A percentile compares a stretch with the other conserved stretches of the same genome.
phyloP scores from a whole-genome alignment of 345 rosid genomes.

The Syzygium aqueum region DNA sequence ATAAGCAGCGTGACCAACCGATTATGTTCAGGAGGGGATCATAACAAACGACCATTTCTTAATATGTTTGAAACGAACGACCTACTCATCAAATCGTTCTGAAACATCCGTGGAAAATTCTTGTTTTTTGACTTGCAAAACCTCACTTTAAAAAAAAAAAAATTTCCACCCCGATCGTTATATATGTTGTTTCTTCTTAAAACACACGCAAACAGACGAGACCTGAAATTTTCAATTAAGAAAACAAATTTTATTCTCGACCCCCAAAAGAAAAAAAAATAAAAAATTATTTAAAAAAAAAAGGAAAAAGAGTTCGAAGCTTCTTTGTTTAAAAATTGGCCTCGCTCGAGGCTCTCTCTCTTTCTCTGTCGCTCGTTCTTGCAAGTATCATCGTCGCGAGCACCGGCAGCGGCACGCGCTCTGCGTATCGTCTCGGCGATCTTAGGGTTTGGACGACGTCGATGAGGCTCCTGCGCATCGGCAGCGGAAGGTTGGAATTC shows the following conservation, averaged over 20 bases:
- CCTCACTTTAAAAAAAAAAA: not conserved
- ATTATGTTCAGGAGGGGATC: not conserved
- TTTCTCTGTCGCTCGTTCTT: not conserved
- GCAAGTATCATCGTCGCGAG: not conserved
- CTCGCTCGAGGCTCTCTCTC: not conserved
- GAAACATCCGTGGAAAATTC: not conserved
- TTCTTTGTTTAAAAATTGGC: not conserved
- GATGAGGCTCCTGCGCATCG: not conserved
- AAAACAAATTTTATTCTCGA: not conserved
- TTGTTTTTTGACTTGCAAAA: no score
- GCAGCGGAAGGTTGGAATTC: not conserved
- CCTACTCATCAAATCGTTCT: not conserved
- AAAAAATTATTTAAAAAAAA: no score
- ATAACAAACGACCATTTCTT: not conserved
- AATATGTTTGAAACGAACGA: not conserved
- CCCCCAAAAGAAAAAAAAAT: no score
- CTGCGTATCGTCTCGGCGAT: not conserved
- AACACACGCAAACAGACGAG: not conserved
- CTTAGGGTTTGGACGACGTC: not conserved
- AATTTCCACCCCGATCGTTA: not conserved
- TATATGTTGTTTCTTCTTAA: not conserved
- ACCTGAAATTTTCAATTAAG: not conserved
- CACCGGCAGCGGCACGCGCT: no score
- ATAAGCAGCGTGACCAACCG: not conserved
- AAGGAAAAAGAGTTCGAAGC: not conserved